phyloP scores from a whole-genome alignment of 2,329 filamentous ascomycete genomes.

The Ampelomyces quisqualis region DNA sequence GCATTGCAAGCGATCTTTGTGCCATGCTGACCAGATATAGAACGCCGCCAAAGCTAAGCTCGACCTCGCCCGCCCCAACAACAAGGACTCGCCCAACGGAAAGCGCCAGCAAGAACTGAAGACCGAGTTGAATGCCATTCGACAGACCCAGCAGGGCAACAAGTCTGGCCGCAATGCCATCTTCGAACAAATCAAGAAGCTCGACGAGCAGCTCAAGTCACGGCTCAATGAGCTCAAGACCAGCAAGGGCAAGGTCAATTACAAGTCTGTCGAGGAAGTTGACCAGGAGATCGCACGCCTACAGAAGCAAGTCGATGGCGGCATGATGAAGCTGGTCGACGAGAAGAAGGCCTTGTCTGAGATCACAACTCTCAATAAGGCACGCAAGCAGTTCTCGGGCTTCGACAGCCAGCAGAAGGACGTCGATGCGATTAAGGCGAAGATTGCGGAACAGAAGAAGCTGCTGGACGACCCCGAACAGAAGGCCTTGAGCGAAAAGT shows the following conservation, averaged over 20 bases:
- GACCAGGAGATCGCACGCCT: conserved; percentile 78
- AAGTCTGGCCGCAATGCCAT: conserved; percentile 78
- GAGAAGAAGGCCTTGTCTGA: conserved; percentile 92
- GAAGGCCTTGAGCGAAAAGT: conserved; percentile 83
- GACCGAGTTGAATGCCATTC: conserved; percentile 78
- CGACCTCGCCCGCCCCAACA: conserved; percentile 77
- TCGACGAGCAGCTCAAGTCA: conserved; percentile 85
- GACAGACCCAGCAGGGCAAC: conserved; percentile 80
- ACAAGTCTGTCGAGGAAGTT: conserved; percentile 85
- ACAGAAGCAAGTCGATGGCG: conserved; percentile 82
- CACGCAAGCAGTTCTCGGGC: conserved; percentile 84
- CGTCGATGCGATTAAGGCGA: conserved; percentile 82
- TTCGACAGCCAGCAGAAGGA: conserved; percentile 84
- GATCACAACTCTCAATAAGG: conserved; percentile 79
- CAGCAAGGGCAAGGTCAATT: conserved; percentile 75
- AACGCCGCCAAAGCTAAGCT: conserved; percentile 86
- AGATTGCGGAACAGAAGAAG: conserved; percentile 88
- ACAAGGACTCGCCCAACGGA: conserved; percentile 75
- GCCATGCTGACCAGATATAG: conserved; percentile 53
- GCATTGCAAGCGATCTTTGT: conserved; percentile 6
- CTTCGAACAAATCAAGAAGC: conserved; percentile 86
- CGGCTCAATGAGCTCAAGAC: conserved; percentile 85
- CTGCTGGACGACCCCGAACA: conserved; percentile 86
- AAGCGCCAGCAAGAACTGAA: conserved; percentile 87
- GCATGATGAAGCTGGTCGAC: conserved; percentile 92